These are phyloP conservation scores for Heterobasidion irregulare DNA, from an alignment of 1,284 basidiomycete species.

Conservation along the genomic window DNA sequence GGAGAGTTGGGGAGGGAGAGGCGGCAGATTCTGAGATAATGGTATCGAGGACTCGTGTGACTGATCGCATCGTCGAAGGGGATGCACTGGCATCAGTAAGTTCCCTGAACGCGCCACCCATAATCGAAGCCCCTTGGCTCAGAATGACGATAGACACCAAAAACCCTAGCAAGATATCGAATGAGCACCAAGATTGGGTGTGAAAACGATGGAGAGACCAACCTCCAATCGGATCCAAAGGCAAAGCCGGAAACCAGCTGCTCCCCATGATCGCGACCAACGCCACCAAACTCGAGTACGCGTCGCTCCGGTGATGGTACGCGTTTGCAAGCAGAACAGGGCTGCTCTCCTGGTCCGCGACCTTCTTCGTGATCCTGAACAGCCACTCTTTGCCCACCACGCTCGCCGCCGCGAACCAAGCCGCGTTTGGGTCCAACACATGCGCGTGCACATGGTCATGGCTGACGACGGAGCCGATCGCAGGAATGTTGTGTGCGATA, in stretches of 20 bases:
- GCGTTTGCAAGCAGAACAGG: slow-evolving; percentile 91
- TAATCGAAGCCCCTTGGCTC: slow-evolving; percentile 71
- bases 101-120: slow-evolving; percentile 72
- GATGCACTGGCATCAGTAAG: slow-evolving; percentile 83
- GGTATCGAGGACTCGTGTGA: slow-evolving; percentile 47
- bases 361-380: slow-evolving; percentile 79
- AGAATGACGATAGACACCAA: slow-evolving; percentile 88
- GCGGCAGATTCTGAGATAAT: slow-evolving; percentile 24
- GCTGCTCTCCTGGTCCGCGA: slow-evolving; percentile 85
- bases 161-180: slow-evolving; percentile 40
- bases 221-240: slow-evolving; percentile 94
- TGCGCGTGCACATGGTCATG: slow-evolving; percentile 45
- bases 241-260: slow-evolving; percentile 77
- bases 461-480: slow-evolving; percentile 20
- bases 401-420: slow-evolving; percentile 87
- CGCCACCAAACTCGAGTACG: slow-evolving; percentile 84
- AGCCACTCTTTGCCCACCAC: slow-evolving; percentile 90
- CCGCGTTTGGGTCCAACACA: slow-evolving; percentile 87
- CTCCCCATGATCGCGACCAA: slow-evolving; percentile 86
- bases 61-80: slow-evolving; percentile 38
- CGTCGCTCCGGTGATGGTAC: slow-evolving; percentile 91
- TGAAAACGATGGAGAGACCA: slow-evolving; percentile 6
- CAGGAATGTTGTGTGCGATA: slow-evolving; percentile 44
- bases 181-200: not conserved
- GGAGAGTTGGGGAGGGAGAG: slow-evolving; percentile 12